Evolutionary conservation across 1,139 yeast genomes (phyloP).

Genomic region (Dujonia santamariae): DNA sequence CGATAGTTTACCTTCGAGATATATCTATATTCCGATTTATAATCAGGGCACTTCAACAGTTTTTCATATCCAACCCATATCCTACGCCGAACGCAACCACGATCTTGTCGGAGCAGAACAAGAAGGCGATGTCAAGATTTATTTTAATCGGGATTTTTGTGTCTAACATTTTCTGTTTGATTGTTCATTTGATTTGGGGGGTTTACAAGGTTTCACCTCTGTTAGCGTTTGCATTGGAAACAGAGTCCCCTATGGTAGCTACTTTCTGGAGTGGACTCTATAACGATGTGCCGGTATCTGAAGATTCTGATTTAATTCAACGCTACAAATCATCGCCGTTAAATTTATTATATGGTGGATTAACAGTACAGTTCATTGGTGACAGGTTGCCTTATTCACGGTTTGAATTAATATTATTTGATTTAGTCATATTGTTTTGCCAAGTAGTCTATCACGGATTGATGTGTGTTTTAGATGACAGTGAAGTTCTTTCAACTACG

Average conservation of each 20-base stretch:
- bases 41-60: slow-evolving; percentile 28
- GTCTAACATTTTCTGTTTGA: slow-evolving; percentile 23
- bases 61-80: slow-evolving; percentile 27
- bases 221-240: background rate
- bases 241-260: background rate
- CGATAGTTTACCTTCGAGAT: slow-evolving; percentile 35
- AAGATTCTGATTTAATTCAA: background rate
- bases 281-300: background rate
- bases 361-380: slow-evolving; percentile 41
- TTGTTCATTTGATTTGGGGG: slow-evolving; percentile 31
- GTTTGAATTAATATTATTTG: slow-evolving; percentile 27
- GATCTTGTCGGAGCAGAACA: slow-evolving; percentile 23
- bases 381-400: slow-evolving; percentile 29
- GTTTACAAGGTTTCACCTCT: slow-evolving; percentile 12
- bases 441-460: slow-evolving; percentile 34
- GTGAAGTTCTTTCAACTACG: slow-evolving; percentile 21
- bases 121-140: slow-evolving; percentile 25
- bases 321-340: slow-evolving; percentile 10
- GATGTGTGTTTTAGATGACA: slow-evolving; percentile 31
- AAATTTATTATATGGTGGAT: slow-evolving; percentile 30
- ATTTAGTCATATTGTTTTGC: slow-evolving; percentile 21
- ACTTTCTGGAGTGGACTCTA: background rate
- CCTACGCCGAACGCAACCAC: slow-evolving; percentile 14
- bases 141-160: slow-evolving; percentile 23
- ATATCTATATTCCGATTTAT: slow-evolving; percentile 27